Evolutionary conservation across 176 grass and related monocot species (phyloP), one percentile per base, ranked within the genome.

Genomic region (Zizania latifolia): DNA sequence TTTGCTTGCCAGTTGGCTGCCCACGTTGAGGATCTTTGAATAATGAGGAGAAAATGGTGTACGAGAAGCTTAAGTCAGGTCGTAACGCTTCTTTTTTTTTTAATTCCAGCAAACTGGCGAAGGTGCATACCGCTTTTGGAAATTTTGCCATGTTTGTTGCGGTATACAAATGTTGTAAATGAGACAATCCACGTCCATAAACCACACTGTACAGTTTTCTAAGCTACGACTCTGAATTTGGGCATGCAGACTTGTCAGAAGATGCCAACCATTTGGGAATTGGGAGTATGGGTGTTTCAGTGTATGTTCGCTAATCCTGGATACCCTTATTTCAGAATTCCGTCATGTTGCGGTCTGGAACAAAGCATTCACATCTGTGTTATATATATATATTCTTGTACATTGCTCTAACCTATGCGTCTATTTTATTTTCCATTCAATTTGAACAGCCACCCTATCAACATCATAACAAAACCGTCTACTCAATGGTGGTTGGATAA

Each of bases 1-100:
- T 69, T 19, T 58, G 28, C n/a, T 45, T 70, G 19, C 14, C 53
- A 80, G 77, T 45, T 58, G 69, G 77, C 77, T 68, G 63, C 24
- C 15, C 36, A 58, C 23, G 64, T 32, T 5, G 76, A 43, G 77
- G 64, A 70, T 70, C 28, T 68, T 53, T 46, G 65, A 80, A 70
- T 80, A 80, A 70, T 33, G 63, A 66, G 19, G 68, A 70, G 54
- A 55, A 31, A 58, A 27, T 70, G 37, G 27, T 45, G 13, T 24
- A 70, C 46, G 53, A 37, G 53, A 78, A 78, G 53, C 77, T 80
- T 70, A 37, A 34, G 22, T 46, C 77, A 60, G 38, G 19, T 19
- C n/a, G 11, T 58, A n/a, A 7, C 59, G 77, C 68, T 58, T 32
- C 51, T 23, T 41, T 70, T 11, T 11, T 68, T 26, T 11, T 51